Base-by-base conservation (phyloP, 2,329 filamentous ascomycete species). In the Pezicula carpinea region DNA sequence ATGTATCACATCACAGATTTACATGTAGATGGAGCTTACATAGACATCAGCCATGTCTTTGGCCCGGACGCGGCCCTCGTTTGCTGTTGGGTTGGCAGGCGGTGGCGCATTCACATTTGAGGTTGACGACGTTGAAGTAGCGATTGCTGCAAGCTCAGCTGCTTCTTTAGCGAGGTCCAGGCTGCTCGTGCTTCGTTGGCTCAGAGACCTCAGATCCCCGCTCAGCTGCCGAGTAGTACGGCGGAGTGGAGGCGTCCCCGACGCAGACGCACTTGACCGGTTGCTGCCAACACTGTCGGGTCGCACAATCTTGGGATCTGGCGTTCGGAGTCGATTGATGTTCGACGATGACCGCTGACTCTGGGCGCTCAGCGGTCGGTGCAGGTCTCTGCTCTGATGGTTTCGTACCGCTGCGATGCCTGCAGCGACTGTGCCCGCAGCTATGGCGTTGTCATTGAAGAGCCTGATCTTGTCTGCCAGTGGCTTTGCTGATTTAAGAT, bases 21-120 rank as follows among this genome's bases (percentile, higher is more conserved):
- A 19, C 26, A 43, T 34, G 15, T 36, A 26, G 19, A 47, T 45
- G 44, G 32, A 45, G 87, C 89, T 85, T 80, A 96, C 90, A 74
- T 87, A 96, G 72, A 95, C 85, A 76, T 96, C 89, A 67, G 88
- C 78, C 89, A 96, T 96, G 71, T 84, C 86, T 74, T 82, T 85
- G 65, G 85, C 73, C 67, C 88, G 87, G 71, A 81, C 83, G 72
- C 89, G 90, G 73, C 88, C 87, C 77, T 90, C 89, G 73, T 92
- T 90, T 69, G 85, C 87, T 69, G 89, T 77, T 61, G 89, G 87
- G 85, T 85, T 72, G 82, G 79, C 59, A 71, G 76, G 58, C 75
- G 77, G 58, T 76, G 77, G 61, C 75, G 79, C 60, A 67, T 38
- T 43, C 38, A 40, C 38, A 40, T 22, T 46, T 41, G 48, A 47